Conservation (phyloP, 2,329 filamentous ascomycete species). For the Clarireedia monteithiana region DNA sequence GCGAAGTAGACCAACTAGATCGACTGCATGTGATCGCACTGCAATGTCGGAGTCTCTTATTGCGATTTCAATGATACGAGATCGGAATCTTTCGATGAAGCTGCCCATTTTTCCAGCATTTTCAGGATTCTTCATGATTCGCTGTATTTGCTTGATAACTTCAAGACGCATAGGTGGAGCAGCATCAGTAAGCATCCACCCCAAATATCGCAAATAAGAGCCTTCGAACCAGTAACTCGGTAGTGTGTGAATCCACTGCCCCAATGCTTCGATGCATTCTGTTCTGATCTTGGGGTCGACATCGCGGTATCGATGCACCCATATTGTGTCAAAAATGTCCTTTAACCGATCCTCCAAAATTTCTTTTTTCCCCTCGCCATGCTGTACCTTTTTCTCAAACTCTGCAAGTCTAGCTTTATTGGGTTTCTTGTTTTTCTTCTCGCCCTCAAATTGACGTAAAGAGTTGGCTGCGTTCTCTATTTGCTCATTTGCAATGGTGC, state of each 20-base stretch:
- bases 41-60: conserved; percentile 73
- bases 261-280: conserved; percentile 81
- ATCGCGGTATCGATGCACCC: conserved; percentile 92
- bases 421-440: conserved; percentile 62
- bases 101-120: conserved; percentile 71
- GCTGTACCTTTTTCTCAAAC: conserved; percentile 61
- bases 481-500: conserved; percentile 62
- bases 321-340: conserved; percentile 86
- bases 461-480: conserved; percentile 66
- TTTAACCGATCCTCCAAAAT: conserved; percentile 63
- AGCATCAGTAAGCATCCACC: conserved; percentile 88
- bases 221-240: conserved; percentile 88
- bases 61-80: conserved; percentile 86
- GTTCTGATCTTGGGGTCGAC: conserved; percentile 82
- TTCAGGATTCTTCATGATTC: conserved; percentile 71
- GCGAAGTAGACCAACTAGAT: conserved; percentile 74
- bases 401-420: conserved; percentile 73
- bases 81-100: conserved; percentile 87
- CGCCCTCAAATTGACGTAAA: conserved; percentile 70
- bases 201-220: conserved; percentile 83
- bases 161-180: conserved; percentile 70
- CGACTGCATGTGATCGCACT: conserved; percentile 73
- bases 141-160: conserved; percentile 73
- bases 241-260: conserved; percentile 78
- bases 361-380: conserved; percentile 35